Base-by-base conservation (phyloP, 2,329 filamentous ascomycete genomes). In the Tricladium varicosporioides region DNA sequence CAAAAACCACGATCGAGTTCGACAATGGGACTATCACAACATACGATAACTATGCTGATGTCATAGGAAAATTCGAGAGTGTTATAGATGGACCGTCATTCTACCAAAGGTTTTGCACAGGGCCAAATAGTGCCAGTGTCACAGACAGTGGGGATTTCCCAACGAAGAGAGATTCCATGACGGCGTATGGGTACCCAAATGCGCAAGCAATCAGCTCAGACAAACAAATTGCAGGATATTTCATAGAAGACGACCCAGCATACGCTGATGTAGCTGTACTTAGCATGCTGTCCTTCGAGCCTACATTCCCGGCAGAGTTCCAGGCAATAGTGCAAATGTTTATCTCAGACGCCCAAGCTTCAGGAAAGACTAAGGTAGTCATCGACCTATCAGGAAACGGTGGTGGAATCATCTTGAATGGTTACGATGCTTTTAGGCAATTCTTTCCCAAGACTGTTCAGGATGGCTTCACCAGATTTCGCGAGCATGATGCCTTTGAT, bases 381-480 rank as follows among this genome's bases (percentile, higher is more conserved):
- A 80, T 89, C 54, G 86, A 89, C 58, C 65, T 89, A 7, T 77
- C 59, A 22, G 76, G 73, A 2, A 90, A 89, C 61, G 75, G 74
- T 0, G 86, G 86, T 33, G 86, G 86, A 1, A 68, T 70, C 45
- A 65, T 82, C 11, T 61, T 73, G 13, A 72, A 74, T 2, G 79
- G 76, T 1, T 78, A 76, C 51, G 76, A 80, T 50, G 62, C 79
- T 0, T 85, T 85, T 64, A 68, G 71, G 5, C 67, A 76, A 40
- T 67, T 70, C 57, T 69, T 71, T 44, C 67, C 70, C 16, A 51
- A 64, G 33, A 65, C 67, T 18, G 66, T 60, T 2, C 65, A 66
- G 53, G 59, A 63, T 54, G 64, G 60, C 2, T 63, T 60, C 19
- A 59, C 64, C 2, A 59, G 63, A 2, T 60, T 65, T 18, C 58